A percentile compares a stretch with the other conserved stretches of the same genome.
phyloP scores from a whole-genome alignment of 805 yeast genomes.

The Pichia insulana region DNA sequence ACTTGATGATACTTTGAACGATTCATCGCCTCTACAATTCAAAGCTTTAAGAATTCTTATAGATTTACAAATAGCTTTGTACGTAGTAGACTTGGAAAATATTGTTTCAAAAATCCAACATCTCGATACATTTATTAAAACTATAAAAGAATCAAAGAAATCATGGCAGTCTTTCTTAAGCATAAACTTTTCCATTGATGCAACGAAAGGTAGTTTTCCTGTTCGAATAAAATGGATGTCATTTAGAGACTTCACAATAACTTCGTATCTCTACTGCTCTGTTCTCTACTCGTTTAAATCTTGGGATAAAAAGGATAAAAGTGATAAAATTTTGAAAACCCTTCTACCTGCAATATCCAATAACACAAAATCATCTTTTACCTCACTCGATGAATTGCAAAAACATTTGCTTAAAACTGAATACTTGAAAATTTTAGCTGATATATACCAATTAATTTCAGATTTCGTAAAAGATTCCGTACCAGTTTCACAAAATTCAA shows the following conservation, averaged over 20 bases:
- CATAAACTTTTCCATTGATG: neutral
- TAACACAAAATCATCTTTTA: neutral
- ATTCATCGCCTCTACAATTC: slow-evolving; percentile 25
- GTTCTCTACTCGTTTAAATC: slow-evolving; percentile 30
- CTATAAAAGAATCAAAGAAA: slow-evolving; percentile 21
- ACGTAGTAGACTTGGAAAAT: slow-evolving; percentile 20
- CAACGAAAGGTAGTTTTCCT: slow-evolving; percentile 14
- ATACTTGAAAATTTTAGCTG: neutral
- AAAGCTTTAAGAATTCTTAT: slow-evolving; percentile 26
- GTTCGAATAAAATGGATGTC: slow-evolving; percentile 33
- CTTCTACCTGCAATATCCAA: neutral
- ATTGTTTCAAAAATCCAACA: slow-evolving; percentile 21
- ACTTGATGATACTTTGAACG: slow-evolving; percentile 10
- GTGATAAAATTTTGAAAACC: slow-evolving; percentile 27
- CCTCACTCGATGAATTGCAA: neutral
- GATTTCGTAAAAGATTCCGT: slow-evolving; percentile 26
- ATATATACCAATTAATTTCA: slow-evolving; percentile 29
- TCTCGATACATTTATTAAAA: slow-evolving; percentile 20
- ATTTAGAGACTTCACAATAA: slow-evolving; percentile 34
- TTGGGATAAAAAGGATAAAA: slow-evolving; percentile 27
- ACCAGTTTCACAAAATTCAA: slow-evolving; percentile 3
- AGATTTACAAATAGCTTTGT: slow-evolving; percentile 22
- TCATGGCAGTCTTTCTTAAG: neutral
- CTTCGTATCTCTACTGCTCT: slow-evolving; percentile 36
- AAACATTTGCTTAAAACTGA: neutral